Percentiles rank a stretch among this genome's conserved stretches.
These are phyloP conservation scores for Dicorynia guianensis DNA, from an alignment of 306 rosid genomes.

Conservation along the genomic window DNA sequence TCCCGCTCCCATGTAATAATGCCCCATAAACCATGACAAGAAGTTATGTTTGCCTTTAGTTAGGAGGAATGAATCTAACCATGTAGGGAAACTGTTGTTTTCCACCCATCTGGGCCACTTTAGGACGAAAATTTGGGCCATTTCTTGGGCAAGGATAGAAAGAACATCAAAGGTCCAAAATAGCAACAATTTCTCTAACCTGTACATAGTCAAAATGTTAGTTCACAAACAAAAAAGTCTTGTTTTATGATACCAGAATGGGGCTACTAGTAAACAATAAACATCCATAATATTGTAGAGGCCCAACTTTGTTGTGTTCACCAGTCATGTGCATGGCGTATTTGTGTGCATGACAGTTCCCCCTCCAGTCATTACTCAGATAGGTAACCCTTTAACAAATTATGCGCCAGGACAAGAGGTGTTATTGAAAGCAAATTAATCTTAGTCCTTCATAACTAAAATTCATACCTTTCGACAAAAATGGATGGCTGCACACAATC, in stretches of 20 bases:
- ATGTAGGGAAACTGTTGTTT: conserved; percentile 93
- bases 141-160: conserved; percentile 95
- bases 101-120: conserved; percentile 89
- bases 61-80: conserved; percentile 60
- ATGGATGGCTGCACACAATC: conserved; percentile 77
- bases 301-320: conserved; percentile 25
- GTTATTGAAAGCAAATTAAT: background rate
- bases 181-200: conserved; percentile 95
- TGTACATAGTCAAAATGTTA: conserved; percentile 49
- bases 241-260: conserved; percentile 25
- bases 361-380: background rate
- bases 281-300: conserved; percentile 11
- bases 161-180: conserved; percentile 92
- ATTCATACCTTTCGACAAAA: conserved; percentile 89
- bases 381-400: conserved; percentile 3
- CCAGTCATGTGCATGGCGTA: background rate
- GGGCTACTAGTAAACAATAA: conserved; percentile 10
- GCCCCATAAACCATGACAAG: conserved; percentile 8
- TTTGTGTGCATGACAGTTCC: background rate
- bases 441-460: conserved; percentile 22
- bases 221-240: conserved; percentile 25
- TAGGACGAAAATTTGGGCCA: conserved; percentile 88
- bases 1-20: background rate
- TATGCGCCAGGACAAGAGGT: background rate
- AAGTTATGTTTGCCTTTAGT: conserved; percentile 25